Evolutionary conservation across 805 yeast species (phyloP).

Genomic region (Saccharomyces eubayanus): DNA sequence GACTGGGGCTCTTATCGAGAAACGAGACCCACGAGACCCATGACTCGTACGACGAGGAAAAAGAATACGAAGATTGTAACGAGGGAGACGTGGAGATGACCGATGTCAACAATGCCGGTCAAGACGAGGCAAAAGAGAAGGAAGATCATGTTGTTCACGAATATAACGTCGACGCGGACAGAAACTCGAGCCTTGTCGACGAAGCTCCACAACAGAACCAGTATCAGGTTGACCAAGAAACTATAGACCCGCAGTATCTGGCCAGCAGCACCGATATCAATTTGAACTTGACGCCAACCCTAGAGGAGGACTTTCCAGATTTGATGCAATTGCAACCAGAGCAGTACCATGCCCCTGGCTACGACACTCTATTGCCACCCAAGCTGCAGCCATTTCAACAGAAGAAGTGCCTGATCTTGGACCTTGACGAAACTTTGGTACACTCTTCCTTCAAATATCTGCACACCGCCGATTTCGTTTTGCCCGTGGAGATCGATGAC

Average conservation of each 20-base stretch:
- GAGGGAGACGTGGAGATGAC: background rate
- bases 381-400: conserved; percentile 37
- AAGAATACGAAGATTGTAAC: conserved; percentile 3
- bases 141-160: conserved; percentile 19
- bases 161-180: conserved; percentile 24
- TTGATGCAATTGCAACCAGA: conserved; percentile 61
- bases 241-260: conserved; percentile 1
- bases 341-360: conserved; percentile 58
- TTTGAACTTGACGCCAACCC: conserved; percentile 3
- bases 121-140: conserved; percentile 11
- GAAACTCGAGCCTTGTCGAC: conserved; percentile 19
- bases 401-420: conserved; percentile 82
- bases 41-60: conserved; percentile 11
- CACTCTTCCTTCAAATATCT: conserved; percentile 91
- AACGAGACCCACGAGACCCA: conserved; percentile 3
- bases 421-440: conserved; percentile 91
- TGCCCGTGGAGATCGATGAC: conserved; percentile 93
- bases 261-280: background rate
- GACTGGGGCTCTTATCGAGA: background rate
- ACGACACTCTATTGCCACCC: conserved; percentile 55
- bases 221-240: conserved; percentile 2
- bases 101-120: conserved; percentile 1
- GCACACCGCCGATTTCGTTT: conserved; percentile 89
- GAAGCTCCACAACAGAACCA: conserved; percentile 3
- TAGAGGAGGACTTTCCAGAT: conserved; percentile 41